Evolutionary conservation across 2,329 filamentous ascomycete genomes (phyloP).

Genomic region (Fusarium denticulatum): DNA sequence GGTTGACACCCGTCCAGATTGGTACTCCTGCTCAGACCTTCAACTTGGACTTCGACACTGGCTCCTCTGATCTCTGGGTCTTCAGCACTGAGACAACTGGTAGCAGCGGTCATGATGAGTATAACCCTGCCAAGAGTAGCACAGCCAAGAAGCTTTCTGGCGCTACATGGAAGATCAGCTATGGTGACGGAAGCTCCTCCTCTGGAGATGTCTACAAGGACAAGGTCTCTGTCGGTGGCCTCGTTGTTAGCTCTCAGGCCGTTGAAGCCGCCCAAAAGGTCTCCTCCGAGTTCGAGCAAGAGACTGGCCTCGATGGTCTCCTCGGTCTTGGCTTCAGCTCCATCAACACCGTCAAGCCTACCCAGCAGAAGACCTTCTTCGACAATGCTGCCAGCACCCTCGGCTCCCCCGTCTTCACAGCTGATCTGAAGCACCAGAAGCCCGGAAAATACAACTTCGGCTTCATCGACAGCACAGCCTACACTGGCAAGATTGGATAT

Average conservation of each 20-base stretch:
- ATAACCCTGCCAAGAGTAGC: conserved; percentile 52
- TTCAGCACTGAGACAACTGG: conserved; percentile 56
- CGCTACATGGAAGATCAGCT: conserved; percentile 53
- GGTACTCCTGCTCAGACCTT: conserved; percentile 56
- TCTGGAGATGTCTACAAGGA: conserved; percentile 57
- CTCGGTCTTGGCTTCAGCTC: conserved; percentile 56
- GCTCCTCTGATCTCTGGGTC: conserved; percentile 60
- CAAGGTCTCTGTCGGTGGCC: conserved; percentile 53
- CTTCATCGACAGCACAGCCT: conserved; percentile 70
- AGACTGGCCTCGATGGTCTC: conserved; percentile 53
- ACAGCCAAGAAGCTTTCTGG: conserved; percentile 51
- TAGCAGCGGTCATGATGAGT: conserved; percentile 53
- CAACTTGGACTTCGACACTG: conserved; percentile 58
- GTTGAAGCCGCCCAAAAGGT: conserved; percentile 56
- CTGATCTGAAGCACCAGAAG: conserved; percentile 66
- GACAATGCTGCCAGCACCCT: conserved; percentile 45
- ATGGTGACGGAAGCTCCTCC: conserved; percentile 56
- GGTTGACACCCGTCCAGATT: conserved; percentile 53
- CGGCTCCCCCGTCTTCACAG: conserved; percentile 67
- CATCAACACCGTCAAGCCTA: conserved; percentile 55
- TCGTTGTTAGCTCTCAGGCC: conserved; percentile 53
- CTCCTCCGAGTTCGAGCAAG: conserved; percentile 51
- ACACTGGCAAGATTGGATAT: conserved; percentile 70
- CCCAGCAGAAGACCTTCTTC: conserved; percentile 55
- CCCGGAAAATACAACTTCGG: conserved; percentile 79